phyloP scores from a whole-genome alignment of 179 eudicot species.

The Silene noctiflora region DNA sequence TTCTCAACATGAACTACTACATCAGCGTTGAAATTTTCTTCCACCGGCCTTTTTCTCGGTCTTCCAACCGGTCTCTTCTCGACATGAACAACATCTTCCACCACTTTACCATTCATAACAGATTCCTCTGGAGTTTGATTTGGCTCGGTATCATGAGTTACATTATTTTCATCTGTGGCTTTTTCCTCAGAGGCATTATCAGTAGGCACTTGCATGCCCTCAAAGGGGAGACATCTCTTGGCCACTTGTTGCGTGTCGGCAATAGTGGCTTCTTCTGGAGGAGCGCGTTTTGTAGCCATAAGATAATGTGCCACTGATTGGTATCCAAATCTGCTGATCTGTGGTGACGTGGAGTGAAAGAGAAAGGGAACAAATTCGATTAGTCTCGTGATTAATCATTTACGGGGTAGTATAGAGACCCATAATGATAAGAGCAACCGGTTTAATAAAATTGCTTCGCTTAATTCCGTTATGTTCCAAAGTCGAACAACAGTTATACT shows the following conservation, averaged over 20 bases:
- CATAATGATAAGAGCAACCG: background rate
- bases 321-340: slow-evolving; percentile 60
- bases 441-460: background rate
- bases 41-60: slow-evolving; percentile 4
- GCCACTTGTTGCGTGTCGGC: slow-evolving; percentile 36
- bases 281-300: slow-evolving; percentile 49
- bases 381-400: background rate
- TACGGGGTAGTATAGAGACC: background rate
- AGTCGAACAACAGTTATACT: background rate
- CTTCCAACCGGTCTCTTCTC: background rate
- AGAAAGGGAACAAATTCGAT: background rate
- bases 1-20: background rate
- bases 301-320: slow-evolving; percentile 90
- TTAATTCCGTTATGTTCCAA: background rate
- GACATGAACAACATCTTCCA: background rate
- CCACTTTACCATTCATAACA: background rate
- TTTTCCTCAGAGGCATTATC: slow-evolving; percentile 14
- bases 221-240: slow-evolving; percentile 52
- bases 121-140: background rate
- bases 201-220: slow-evolving; percentile 28
- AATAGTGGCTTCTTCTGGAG: slow-evolving; percentile 25
- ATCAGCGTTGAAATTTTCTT: background rate
- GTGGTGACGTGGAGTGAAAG: slow-evolving; percentile 19
- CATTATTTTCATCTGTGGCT: slow-evolving; percentile 8
- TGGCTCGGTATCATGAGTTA: background rate